Evolutionary conservation across 208 protist genomes (phyloP), one percentile per base, ranked within the genome.

Genomic region (Phytomonas serpens): DNA sequence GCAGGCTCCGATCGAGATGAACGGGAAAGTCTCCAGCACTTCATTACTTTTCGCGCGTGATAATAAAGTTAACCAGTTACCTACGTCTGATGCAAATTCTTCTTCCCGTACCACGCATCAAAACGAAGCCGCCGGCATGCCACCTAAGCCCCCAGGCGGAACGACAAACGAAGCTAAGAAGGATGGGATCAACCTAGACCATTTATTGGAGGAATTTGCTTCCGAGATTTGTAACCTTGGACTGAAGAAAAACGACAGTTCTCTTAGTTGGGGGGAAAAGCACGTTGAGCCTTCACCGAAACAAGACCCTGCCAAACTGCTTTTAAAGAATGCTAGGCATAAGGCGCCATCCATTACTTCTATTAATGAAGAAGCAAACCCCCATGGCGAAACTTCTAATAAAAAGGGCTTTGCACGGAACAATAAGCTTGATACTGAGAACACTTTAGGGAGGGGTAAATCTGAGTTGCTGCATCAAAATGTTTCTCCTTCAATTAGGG

Each of bases 201-300:
- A 78, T 31, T 77, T 94, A 7, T 80, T 92, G 79, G 76, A 90
- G 38, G 89, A 94, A 64, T 89, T 92, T 69, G 81, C 86, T 9
- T 75, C 73, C 13, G 89, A 94, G 71, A 75, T 94, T 51, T 72
- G 81, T n/a, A 72, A 78, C 32, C 64, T 90, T 11, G 85, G 85
- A 13, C 66, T 88, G 29, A 51, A 72, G 40, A 65, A 67, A 36
- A 63, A 76, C 42, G 72, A 67, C 33, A 68, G 57, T n/a, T 63
- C 64, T 23, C 37, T 72, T 5, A 62, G 27, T 27, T 34, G 61
- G 27, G 52, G 62, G 13, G 40, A 19, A 6, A 38, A 34, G n/a
- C 42, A 67, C 27, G 32, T 23, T 9, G 6, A 69, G 1, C 61
- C 61, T 31, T 64, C 61, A 47, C 40, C 40, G 40, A 47, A 47